These are phyloP conservation scores for Rhodamnia rubescens DNA, from an alignment of 345 rosid species.

Conservation along the genomic window DNA sequence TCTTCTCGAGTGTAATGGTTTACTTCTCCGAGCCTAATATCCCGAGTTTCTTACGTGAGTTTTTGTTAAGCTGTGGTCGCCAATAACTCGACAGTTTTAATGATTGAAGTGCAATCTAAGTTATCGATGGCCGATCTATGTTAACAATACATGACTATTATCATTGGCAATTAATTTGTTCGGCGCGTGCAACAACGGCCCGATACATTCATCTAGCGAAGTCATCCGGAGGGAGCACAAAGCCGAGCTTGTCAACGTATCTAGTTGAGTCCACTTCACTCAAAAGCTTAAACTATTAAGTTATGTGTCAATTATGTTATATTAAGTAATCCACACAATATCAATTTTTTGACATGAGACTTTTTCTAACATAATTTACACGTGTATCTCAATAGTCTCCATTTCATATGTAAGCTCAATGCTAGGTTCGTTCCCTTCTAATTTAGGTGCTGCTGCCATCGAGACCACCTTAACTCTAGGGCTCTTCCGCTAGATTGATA, in stretches of 20 bases:
- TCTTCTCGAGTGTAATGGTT: not conserved
- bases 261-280: not conserved
- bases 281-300: not conserved
- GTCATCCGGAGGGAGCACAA: not conserved
- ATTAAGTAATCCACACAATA: not conserved
- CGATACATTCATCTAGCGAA: rapidly evolving
- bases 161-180: not conserved
- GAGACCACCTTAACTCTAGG: not conserved
- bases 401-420: not conserved
- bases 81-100: not conserved
- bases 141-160: not conserved
- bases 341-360: rapidly evolving
- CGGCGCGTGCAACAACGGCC: rapidly evolving
- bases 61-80: not conserved
- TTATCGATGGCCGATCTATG: not conserved
- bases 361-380: not conserved
- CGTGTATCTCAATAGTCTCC: rapidly evolving
- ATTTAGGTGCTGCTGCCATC: not conserved
- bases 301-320: not conserved
- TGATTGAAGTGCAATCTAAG: not conserved
- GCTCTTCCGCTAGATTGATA: rapidly evolving
- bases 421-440: not conserved
- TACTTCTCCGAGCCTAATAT: not conserved
- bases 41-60: not conserved
- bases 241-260: not conserved